Evolutionary conservation across 495 filamentous ascomycete species (phyloP), one percentile per base, ranked within the genome.

Genomic region (Hypoxylon subgilvum): DNA sequence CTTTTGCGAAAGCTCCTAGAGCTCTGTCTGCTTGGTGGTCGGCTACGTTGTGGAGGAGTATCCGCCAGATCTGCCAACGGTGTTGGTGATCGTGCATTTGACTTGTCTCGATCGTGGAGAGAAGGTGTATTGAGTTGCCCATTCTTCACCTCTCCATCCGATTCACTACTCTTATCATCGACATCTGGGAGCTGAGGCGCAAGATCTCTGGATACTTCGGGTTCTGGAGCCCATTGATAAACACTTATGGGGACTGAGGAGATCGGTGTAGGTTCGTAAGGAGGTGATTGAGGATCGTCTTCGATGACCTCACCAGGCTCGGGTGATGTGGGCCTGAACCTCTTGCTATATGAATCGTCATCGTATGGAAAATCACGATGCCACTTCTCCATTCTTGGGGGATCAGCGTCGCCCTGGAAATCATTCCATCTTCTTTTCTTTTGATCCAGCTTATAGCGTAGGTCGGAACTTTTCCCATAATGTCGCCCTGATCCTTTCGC

Each of bases 271-370:
- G 49, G 49, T 36, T 60, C 32, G 40, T 64, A 46, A 22, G 60
- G 30, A 14, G 56, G 18, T 28, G 47, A 47, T 32, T 65, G 50
- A 32, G 44, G 45, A 7, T 60, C 57, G 16, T 28, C 19, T 19
- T 70, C 65, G 25, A 64, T 45, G 21, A 70, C 54, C 40, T 70
- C 67, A n/a, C 67, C 67, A 18, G 65, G 67, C 19, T 70, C 67
- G 23, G 67, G 67, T 21, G 67, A 70, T 31, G 30, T 32, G 22
- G 41, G 38, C 43, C 32, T 56, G 3, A 45, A 19, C 23, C 46
- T 56, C 17, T 65, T 65, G 22, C 36, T 52, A 8, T 17, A 43
- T 21, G 51, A 10, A 34, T 56, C 57, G 28, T 56, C 57, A 36
- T 65, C 52, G 13, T 49, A 28, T 6, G 43, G 49, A 17, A 16